Evolutionary conservation across 352 stramenopile genomes (phyloP), one percentile per base, ranked within the genome.

Genomic region (Aphanomyces cochlioides): DNA sequence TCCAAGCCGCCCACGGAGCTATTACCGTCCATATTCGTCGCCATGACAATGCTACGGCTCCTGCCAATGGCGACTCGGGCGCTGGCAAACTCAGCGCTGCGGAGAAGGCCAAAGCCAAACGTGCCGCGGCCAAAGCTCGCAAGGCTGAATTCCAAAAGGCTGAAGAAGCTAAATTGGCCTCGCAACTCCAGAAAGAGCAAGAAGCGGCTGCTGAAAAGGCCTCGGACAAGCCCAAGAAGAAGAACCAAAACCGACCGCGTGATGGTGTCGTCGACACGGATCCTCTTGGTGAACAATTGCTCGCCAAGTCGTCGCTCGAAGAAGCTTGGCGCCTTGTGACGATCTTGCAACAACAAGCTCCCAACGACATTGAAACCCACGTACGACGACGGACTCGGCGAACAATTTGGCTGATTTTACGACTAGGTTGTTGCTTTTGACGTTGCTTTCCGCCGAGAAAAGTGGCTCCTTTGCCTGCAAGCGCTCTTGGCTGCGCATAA

Each of bases 91-190:
- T 97, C 85, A 97, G 91, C 40, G 87, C 95, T 4, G 93, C 93
- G 0, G 89, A 98, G 4, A 98, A 98, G 79, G 95, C 95, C 74
- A 93, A 96, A 77, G 90, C 89, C 4, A 94, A 92, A 73, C 83
- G 79, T 56, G 96, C 92, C 53, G 85, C 95, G 54, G 86, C 85
- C 8, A 96, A 96, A 78, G 86, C 85, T 12, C 83, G 85, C 40
- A 97, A 96, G 72, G 84, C 92, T 19, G 84, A 96, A 72, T 97
- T 98, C 78, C 90, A 93, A 69, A 88, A 82, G 66, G 90, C 88
- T 75, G 80, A 87, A 50, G 83, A 88, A 67, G 86, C 90, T 56
- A 80, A 89, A 59, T 72, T 88, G 13, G 84, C 89, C 58, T 81
- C 82, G 0, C 86, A 94, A 57, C 75, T 85, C 54, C 81, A 90